A percentile compares a stretch with the other conserved stretches of the same genome.
Conservation (phyloP, 306 rosid species). For the Mimosa bimucronata region DNA sequence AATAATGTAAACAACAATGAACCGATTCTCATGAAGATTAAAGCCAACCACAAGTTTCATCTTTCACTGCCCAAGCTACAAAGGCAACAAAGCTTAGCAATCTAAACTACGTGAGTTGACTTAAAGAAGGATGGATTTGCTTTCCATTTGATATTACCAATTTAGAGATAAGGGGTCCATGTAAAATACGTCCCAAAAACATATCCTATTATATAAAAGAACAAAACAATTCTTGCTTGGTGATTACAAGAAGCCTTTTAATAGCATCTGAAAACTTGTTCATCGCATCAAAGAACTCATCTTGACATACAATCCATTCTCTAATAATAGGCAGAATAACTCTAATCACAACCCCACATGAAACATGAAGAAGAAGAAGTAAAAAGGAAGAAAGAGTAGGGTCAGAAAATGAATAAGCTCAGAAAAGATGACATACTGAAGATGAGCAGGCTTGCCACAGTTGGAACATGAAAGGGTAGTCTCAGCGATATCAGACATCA, state of each 20-base stretch:
- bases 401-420: background rate
- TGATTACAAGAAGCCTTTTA: background rate
- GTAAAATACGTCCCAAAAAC: background rate
- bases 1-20: background rate
- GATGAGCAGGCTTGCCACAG: constrained; percentile 81
- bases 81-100: background rate
- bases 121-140: background rate
- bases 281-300: background rate
- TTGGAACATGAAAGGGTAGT: constrained; percentile 61
- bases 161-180: background rate
- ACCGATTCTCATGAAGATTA: background rate
- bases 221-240: background rate
- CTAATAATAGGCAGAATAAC: background rate
- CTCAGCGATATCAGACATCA: constrained; percentile 73
- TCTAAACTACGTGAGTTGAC: background rate
- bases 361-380: background rate
- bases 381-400: background rate
- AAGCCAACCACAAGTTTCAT: background rate
- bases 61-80: background rate
- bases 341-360: background rate
- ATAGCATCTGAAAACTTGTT: constrained; percentile 18
- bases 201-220: background rate
- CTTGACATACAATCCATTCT: background rate
- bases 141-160: background rate
- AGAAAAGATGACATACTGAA: constrained; percentile 58